A percentile compares a stretch with the other conserved stretches of the same genome.
phyloP scores from a whole-genome alignment of 176 grass and related monocot species.

The Avena insularis region DNA sequence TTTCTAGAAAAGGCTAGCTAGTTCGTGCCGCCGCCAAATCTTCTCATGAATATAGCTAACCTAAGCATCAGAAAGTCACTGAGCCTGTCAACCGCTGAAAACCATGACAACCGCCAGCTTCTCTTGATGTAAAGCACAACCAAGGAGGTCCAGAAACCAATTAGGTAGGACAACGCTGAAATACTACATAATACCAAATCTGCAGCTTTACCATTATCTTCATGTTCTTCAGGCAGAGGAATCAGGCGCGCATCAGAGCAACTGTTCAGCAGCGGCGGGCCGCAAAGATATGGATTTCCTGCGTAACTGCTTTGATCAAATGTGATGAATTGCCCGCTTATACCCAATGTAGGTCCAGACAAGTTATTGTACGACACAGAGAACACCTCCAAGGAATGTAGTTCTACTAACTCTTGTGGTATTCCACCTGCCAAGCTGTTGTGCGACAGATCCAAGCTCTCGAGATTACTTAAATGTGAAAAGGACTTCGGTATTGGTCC shows the following conservation, averaged over 20 bases:
- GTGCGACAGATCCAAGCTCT: slow-evolving; percentile 42
- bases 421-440: slow-evolving; percentile 33
- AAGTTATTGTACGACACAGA: slow-evolving; percentile 49
- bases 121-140: slow-evolving; percentile 39
- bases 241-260: not conserved
- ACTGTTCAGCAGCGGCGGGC: slow-evolving; percentile 32
- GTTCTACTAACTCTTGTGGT: slow-evolving; percentile 21
- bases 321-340: slow-evolving; percentile 44
- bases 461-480: slow-evolving; percentile 3
- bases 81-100: slow-evolving; percentile 38
- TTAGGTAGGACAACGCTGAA: slow-evolving; percentile 25
- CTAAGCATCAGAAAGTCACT: slow-evolving; percentile 5
- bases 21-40: too few species aligned
- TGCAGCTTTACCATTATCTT: not conserved
- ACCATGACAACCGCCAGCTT: slow-evolving; percentile 26
- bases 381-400: slow-evolving; percentile 23
- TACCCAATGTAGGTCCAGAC: slow-evolving; percentile 36
- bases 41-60: not conserved
- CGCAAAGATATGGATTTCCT: slow-evolving; percentile 40
- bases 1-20: too few species aligned
- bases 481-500: slow-evolving; percentile 27
- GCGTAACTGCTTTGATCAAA: slow-evolving; percentile 42
- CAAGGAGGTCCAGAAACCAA: slow-evolving; percentile 35
- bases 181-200: slow-evolving; percentile 7
- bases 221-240: not conserved